Percentiles rank a stretch among this genome's conserved stretches.
Evolutionary conservation across 1,139 yeast genomes (phyloP).

Genomic region (Pichia sp.): DNA sequence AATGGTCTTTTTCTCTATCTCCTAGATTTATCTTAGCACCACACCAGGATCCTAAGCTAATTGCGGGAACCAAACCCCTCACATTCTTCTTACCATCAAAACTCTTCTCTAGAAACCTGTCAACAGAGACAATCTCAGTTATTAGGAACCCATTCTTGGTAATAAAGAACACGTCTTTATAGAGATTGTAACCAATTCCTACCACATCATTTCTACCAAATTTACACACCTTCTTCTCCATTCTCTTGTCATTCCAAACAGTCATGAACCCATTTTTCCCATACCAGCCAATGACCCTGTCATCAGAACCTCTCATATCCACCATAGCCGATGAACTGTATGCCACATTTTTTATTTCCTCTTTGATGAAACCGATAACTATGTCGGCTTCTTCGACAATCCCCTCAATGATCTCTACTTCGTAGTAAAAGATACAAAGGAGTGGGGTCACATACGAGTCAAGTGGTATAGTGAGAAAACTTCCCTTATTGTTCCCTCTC

Average conservation of each 20-base stretch:
- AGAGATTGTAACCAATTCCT: slow-evolving; percentile 80
- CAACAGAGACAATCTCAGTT: slow-evolving; percentile 35
- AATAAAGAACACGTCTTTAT: slow-evolving; percentile 56
- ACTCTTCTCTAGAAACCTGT: slow-evolving; percentile 7
- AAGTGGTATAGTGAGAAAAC: slow-evolving; percentile 5
- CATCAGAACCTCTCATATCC: slow-evolving; percentile 39
- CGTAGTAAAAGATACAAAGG: slow-evolving; percentile 50
- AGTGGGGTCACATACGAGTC: slow-evolving; percentile 8
- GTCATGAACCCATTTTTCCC: slow-evolving; percentile 46
- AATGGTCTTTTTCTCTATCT: slow-evolving; percentile 33
- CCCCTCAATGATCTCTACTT: slow-evolving; percentile 38
- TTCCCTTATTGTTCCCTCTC: slow-evolving; percentile 5
- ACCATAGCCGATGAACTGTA: slow-evolving; percentile 3
- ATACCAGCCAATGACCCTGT: slow-evolving; percentile 49
- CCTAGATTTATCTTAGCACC: slow-evolving; percentile 69
- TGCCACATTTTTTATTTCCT: slow-evolving; percentile 15
- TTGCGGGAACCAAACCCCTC: slow-evolving; percentile 33
- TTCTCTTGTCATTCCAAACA: slow-evolving; percentile 34
- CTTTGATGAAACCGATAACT: slow-evolving; percentile 35
- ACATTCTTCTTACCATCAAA: slow-evolving; percentile 9
- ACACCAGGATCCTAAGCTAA: slow-evolving; percentile 45
- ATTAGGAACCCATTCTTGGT: slow-evolving; percentile 74
- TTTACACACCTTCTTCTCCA: slow-evolving; percentile 35
- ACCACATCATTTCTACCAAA: slow-evolving; percentile 56
- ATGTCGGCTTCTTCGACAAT: slow-evolving; percentile 33